Conservation (phyloP, 768 basidiomycete genomes). For the Asterophora lycoperdoides region DNA sequence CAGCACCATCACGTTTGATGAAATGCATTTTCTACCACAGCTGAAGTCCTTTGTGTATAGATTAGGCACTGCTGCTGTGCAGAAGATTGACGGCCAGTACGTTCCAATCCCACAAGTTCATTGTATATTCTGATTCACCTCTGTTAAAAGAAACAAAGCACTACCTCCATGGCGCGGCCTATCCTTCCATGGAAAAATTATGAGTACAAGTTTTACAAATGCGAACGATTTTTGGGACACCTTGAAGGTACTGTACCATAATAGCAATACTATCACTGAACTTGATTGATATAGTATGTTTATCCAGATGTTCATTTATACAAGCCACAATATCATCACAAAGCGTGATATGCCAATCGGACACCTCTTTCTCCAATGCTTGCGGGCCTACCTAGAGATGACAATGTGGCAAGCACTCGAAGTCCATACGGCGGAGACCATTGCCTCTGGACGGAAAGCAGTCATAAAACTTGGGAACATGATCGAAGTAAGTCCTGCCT, state of each 20-base stretch:
- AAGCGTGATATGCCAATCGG: slow-evolving; percentile 9
- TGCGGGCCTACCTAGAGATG: slow-evolving; percentile 25
- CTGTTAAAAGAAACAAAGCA: slow-evolving; percentile 10
- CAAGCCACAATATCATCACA: slow-evolving; percentile 16
- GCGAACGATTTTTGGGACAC: slow-evolving; percentile 27
- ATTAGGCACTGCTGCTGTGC: slow-evolving; percentile 7
- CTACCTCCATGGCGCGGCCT: slow-evolving; percentile 31
- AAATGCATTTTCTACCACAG: slow-evolving; percentile 30
- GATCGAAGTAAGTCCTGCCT: slow-evolving; percentile 19
- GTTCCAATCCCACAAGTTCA: slow-evolving; percentile 1
- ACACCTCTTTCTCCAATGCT: slow-evolving; percentile 22
- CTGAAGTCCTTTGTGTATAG: slow-evolving; percentile 18
- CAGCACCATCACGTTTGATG: slow-evolving; percentile 33
- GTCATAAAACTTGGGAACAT: slow-evolving; percentile 15
- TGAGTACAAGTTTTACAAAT: slow-evolving; percentile 25
- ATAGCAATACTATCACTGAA: no score
- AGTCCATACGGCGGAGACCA: slow-evolving; percentile 29
- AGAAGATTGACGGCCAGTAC: slow-evolving; percentile 25
- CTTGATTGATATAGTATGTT: no score
- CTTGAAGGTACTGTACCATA: slow-evolving; percentile 3
- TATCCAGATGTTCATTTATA: slow-evolving; percentile 18
- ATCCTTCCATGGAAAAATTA: slow-evolving; percentile 20
- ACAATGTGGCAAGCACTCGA: slow-evolving; percentile 27
- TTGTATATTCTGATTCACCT: neutral
- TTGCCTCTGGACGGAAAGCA: slow-evolving; percentile 20